A percentile compares a stretch with the other conserved stretches of the same genome.
Evolutionary conservation across 2,329 filamentous ascomycete species (phyloP).

Genomic region (Aotearoamyces nothofagi): DNA sequence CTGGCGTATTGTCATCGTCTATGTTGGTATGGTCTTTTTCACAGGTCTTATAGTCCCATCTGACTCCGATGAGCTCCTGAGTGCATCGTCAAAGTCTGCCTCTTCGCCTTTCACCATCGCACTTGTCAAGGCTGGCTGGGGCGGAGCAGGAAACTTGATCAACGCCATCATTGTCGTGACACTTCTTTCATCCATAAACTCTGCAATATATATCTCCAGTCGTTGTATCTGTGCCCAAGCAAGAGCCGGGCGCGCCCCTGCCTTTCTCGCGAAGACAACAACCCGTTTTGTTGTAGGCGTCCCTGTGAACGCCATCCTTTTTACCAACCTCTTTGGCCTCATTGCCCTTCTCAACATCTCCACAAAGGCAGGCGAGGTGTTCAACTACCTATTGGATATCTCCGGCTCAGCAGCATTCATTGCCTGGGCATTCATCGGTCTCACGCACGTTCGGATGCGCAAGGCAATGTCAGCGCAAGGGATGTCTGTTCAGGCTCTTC

Average conservation of each 20-base stretch:
- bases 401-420: conserved; percentile 57
- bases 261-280: conserved; percentile 53
- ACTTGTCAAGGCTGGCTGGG: conserved; percentile 58
- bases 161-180: conserved; percentile 66
- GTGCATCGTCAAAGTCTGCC: conserved; percentile 44
- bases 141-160: conserved; percentile 59
- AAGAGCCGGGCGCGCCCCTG: conserved; percentile 55
- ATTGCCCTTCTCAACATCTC: conserved; percentile 64
- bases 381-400: conserved; percentile 55
- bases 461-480: conserved; percentile 44
- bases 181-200: conserved; percentile 57
- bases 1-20: conserved; percentile 33
- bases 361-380: conserved; percentile 49
- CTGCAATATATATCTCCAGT: conserved; percentile 63
- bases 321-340: conserved; percentile 56
- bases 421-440: conserved; percentile 55
- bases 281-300: conserved; percentile 45
- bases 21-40: conserved; percentile 59
- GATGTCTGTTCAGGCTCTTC: conserved; percentile 34
- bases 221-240: conserved; percentile 66
- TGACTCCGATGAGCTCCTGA: conserved; percentile 47
- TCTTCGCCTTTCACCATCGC: conserved; percentile 62
- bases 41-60: conserved; percentile 61
- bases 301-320: conserved; percentile 42
- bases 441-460: conserved; percentile 60